These are phyloP conservation scores for Hylodesmum podocarpum DNA, from an alignment of 306 rosid genomes.

Conservation along the genomic window DNA sequence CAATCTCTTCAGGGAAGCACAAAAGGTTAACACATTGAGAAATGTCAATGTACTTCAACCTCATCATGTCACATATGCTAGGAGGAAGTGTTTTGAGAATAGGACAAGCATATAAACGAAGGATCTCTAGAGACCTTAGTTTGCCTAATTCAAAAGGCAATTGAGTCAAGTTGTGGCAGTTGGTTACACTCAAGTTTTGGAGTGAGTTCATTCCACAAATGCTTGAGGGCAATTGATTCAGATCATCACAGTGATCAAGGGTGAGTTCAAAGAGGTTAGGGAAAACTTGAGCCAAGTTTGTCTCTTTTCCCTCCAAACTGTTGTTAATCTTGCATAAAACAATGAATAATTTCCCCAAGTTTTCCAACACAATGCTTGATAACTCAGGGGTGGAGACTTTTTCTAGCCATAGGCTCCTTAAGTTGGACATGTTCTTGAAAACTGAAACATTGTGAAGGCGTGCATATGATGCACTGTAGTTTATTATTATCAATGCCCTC, in stretches of 20 bases:
- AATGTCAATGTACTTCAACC: constrained; percentile 66
- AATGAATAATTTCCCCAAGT: constrained; percentile 57
- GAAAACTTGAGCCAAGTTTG: constrained; percentile 44
- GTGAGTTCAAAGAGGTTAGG: constrained; percentile 69
- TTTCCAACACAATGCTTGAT: constrained; percentile 37
- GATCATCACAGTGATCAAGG: constrained; percentile 79
- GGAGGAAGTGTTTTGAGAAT: constrained; percentile 54
- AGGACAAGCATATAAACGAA: constrained; percentile 81
- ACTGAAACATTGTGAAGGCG: constrained; percentile 51
- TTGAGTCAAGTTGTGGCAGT: constrained; percentile 63
- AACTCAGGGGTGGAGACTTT: constrained; percentile 62
- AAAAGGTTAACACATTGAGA: constrained; percentile 70
- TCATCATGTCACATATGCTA: constrained; percentile 47
- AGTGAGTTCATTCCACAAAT: constrained; percentile 56
- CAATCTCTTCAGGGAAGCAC: constrained; percentile 58
- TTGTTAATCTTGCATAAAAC: constrained; percentile 60
- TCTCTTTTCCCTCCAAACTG: constrained; percentile 43
- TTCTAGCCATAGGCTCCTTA: constrained; percentile 90
- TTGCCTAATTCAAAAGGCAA: constrained; percentile 61
- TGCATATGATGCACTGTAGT: constrained; percentile 59
- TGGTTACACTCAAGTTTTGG: constrained; percentile 64
- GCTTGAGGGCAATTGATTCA: constrained; percentile 59
- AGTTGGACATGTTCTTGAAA: constrained; percentile 41
- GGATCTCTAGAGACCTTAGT: constrained; percentile 49
- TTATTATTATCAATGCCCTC: constrained; percentile 64